Base-by-base conservation (phyloP, 208 protist genomes). In the Trypanosoma congolense region DNA sequence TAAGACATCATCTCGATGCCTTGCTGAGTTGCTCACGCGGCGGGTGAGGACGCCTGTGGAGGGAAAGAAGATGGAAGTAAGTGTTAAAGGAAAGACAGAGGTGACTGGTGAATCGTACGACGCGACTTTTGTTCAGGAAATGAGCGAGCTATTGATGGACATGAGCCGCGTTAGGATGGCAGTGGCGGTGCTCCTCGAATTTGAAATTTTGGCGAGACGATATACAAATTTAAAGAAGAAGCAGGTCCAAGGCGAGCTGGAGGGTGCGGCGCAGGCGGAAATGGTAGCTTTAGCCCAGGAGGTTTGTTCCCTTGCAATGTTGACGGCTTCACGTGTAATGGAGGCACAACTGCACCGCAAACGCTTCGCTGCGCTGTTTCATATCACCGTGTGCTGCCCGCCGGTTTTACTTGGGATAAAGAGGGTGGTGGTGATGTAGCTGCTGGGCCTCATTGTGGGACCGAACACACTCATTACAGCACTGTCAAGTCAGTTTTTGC, bases 161-260 rank as follows among this genome's bases (percentile, higher is more conserved):
- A 67, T 67, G 61, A 21, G 30, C 19, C 61, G 61, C 28, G 61
- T 67, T n/a, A 50, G 61, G 9, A 67, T 67, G 52, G 46, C 45
- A 21, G 43, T 60, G 26, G 44, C 8, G 6, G 4, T 67, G 2
- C 14, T 67, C 9, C 14, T 67, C 52, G 45, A 55, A 28, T 67
- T 67, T 60, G 61, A 67, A 36, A 22, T 55, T 31, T 31, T 67
- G 19, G 26, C 53, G 18, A 16, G 52, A 26, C 53, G 53, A 16
- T 60, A 48, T 33, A 35, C 53, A 5, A 9, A 24, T 4, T 26
- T 60, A 14, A 43, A 41, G 1, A 44, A 44, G 18, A 14, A 48
- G 46, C 9, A 42, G 30, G 45, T 12, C 14, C n/a, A 45, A 25
- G 4, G 19, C 29, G 10, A 18, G n/a, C n/a, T n/a, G n/a, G n/a